phyloP scores from a whole-genome alignment of 2,329 filamentous ascomycete species.

The Samsoniella hepiali region DNA sequence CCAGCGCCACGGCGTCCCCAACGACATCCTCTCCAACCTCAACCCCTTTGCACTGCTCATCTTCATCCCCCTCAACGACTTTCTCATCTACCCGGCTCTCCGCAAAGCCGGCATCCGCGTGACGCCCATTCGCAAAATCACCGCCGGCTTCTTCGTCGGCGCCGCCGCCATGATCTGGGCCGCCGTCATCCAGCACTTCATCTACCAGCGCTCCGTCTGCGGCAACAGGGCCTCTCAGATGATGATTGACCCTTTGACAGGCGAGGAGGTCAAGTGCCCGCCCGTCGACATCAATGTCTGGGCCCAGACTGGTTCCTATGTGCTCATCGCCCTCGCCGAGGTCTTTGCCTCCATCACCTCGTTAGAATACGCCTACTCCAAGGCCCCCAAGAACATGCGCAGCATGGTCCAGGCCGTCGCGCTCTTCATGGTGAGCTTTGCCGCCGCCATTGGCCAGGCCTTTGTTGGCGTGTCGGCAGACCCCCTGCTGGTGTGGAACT shows the following conservation, averaged over 20 bases:
- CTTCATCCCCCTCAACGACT: constrained; percentile 68
- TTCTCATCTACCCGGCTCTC: constrained; percentile 64
- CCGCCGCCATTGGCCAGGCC: constrained; percentile 64
- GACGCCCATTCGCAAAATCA: constrained; percentile 73
- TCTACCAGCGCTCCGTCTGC: constrained; percentile 62
- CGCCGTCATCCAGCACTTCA: constrained; percentile 54
- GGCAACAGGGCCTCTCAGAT: constrained; percentile 40
- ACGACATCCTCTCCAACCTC: constrained; percentile 72
- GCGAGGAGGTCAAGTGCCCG: constrained; percentile 37
- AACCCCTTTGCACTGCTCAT: constrained; percentile 73
- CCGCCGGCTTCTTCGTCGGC: constrained; percentile 63
- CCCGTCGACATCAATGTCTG: constrained; percentile 61
- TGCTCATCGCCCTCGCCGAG: constrained; percentile 48
- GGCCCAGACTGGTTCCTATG: constrained; percentile 51
- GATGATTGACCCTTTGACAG: constrained; percentile 28
- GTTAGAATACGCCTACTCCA: constrained; percentile 73
- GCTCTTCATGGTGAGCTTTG: constrained; percentile 67
- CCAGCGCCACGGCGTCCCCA: constrained; percentile 67
- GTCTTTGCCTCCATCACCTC: constrained; percentile 52
- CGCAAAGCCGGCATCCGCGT: constrained; percentile 63
- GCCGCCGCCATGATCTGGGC: constrained; percentile 58
- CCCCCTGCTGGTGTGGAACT: constrained; percentile 72
- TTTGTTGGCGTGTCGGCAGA: constrained; percentile 45
- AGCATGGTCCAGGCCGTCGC: constrained; percentile 66
- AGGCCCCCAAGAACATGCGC: constrained; percentile 73